Evolutionary conservation across 306 rosid genomes (phyloP), one percentile per base, ranked within the genome.

Genomic region (Lathyrus sativus): DNA sequence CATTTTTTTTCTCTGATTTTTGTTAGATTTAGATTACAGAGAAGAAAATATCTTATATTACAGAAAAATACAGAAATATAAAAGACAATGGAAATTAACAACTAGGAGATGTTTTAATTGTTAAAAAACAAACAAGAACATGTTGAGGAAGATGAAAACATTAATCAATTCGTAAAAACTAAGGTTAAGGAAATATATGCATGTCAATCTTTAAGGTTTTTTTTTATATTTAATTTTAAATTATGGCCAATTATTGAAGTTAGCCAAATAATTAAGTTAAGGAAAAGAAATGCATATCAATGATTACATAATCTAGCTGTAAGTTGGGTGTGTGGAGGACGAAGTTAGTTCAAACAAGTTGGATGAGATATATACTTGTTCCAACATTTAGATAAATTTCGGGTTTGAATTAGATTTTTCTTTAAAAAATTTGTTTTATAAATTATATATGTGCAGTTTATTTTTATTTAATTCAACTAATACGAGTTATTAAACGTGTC

Each of bases 351-450:
- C 24, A 49, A 46, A 46, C 3, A 6, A 46, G 10, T 46, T 46
- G 10, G 51, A n/a, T 46, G 51, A 46, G 51, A 46, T 46, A 46
- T n/a, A n/a, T 11, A 46, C 10, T 46, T 49, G 56, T 49, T 49
- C 56, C 28, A 7, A 49, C 11, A 49, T 49, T 15, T 48, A 48
- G 5, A 48, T 48, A 4, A 31, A 28, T 3, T 28, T 28, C 5
- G 5, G 1, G 31, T 28, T 28, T 28, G 31, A 28, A 28, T 28
- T 28, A 28, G 31, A 28, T 28, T 28, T 28, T 28, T 28, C 22
- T 19, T 28, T 28, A 28, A 28, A 28, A 4, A 3, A 3, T 1
- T 28, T 28, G 31, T 1, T 3, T 28, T 28, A 28, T 28, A 28
- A 28, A 28, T 3, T 4, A 31, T 19, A 19, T 1, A 19, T 7